A percentile compares a stretch with the other conserved stretches of the same genome.
Evolutionary conservation across 345 rosid genomes (phyloP).

Genomic region (Turnera subulata): DNA sequence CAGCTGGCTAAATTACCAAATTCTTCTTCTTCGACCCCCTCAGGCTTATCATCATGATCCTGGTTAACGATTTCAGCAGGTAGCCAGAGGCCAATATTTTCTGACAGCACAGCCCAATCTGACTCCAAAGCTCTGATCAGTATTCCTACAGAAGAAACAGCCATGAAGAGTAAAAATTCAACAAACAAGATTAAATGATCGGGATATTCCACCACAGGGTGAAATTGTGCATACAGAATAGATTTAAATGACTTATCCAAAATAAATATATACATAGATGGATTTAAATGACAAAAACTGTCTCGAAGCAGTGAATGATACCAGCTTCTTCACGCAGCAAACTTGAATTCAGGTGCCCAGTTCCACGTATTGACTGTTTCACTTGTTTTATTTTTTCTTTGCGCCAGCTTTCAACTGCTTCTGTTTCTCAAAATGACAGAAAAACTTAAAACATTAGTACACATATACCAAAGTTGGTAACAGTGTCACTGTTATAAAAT

Average conservation of each 20-base stretch:
- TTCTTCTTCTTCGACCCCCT: conserved; percentile 78
- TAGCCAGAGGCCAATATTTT: conserved; percentile 87
- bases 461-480: neutral
- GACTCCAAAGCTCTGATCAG: conserved; percentile 72
- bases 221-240: neutral
- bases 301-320: conserved; percentile 19
- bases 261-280: too few species aligned
- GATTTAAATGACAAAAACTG: conserved; percentile 5
- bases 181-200: neutral
- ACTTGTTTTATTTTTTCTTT: conserved; percentile 69
- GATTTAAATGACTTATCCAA: too few species aligned
- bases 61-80: conserved; percentile 59
- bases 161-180: neutral
- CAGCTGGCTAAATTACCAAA: conserved; percentile 15
- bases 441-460: conserved; percentile 6
- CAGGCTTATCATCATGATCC: conserved; percentile 86
- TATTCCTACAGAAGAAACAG: conserved; percentile 38
- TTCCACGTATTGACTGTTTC: conserved; percentile 42
- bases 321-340: conserved; percentile 69
- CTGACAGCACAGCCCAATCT: conserved; percentile 70
- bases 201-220: too few species aligned
- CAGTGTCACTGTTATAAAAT: too few species aligned
- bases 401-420: conserved; percentile 87
- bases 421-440: conserved; percentile 41
- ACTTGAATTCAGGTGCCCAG: conserved; percentile 43